Evolutionary conservation across 192 early-diverging fungal species (phyloP), one percentile per base, ranked within the genome.

Genomic region (Rhizoclosmatium globosum): DNA sequence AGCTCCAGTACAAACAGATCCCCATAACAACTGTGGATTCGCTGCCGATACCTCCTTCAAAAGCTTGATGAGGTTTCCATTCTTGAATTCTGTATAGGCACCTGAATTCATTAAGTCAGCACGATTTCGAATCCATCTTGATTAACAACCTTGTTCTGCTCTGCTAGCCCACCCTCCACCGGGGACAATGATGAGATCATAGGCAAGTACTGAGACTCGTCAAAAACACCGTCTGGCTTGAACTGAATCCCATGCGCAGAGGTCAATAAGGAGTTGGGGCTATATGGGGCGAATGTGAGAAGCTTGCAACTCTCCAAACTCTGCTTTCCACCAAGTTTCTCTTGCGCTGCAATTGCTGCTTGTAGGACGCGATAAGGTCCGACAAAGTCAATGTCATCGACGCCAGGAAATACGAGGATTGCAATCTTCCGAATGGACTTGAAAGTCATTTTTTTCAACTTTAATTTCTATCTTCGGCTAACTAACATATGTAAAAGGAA

Each of bases 401-500:
- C 69, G 15, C 69, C 69, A 38, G 69, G 69, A 43, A 71, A 71
- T 4, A 58, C 69, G n/a, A 71, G 21, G 48, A 71, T 58, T 13
- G 69, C 69, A 23, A 71, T 71, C 21, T 48, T 4, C 11, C 69
- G 45, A 48, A 71, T 2, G 17, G 42, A 13, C 9, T 31, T 38
- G 39, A 71, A 71, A 7, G 39, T 19, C 66, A 68, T 68, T 64
- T 39, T 31, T 56, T 56, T 56, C 53, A 9, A 56, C 19, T 56
- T n/a, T 56, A 56, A 56, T 15, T 56, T 9, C 19, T 56, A 15
- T 56, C 53, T 56, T 56, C 53, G 0, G 0, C 53, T 56, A 56
- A 15, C 19, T 56, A n/a, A 9, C 19, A 56, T n/a, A 56, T 9
- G 9, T 56, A 9, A n/a, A 56, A 9, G 19, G 11, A 15, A 56